Evolutionary conservation across 2,329 filamentous ascomycete species (phyloP), one percentile per base, ranked within the genome.

Genomic region (Chaetomium sp.): DNA sequence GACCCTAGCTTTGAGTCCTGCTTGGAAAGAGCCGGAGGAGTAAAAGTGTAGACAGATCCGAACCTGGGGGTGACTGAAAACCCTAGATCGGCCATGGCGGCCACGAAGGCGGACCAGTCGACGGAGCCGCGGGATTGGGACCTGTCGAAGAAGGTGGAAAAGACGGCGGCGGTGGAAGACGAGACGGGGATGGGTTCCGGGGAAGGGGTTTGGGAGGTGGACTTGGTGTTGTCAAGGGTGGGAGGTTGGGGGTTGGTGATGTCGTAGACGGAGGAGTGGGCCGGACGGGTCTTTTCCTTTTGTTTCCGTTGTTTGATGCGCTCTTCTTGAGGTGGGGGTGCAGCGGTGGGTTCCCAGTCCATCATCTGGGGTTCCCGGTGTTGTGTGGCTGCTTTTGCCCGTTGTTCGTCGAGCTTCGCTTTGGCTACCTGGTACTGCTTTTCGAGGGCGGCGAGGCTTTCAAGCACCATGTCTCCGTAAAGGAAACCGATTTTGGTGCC

Each of bases 231-330:
- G 19, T 27, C 19, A 3, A 27, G 19, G 19, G 19, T 27, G 19
- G 19, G 19, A 27, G 19, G 19, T 27, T 27, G 19, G 19, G 19
- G 19, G 19, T 27, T 27, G 5, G 58, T 54, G 47, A 71, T 68
- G 1, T 70, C 67, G 48, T 70, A 72, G 0, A 64, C 52, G 0
- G 71, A 73, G 1, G 70, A 68, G 33, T 72, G 62, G 0, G 63
- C 54, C 3, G 69, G 72, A 0, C 75, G 71, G 0, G 74, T 77
- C 65, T 77, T 79, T 44, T 73, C 67, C 56, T 77, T 79, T 42
- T 71, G 55, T 27, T 62, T 69, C 32, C 70, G 69, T 44, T 71
- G 63, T 53, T 74, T 64, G 1, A 73, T 56, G 8, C 55, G 59
- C 1, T 66, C 34, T 19, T 69, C 66, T 33, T 66, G 54, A 4